These are phyloP conservation scores for Diplogelasinospora grovesii DNA, from an alignment of 495 filamentous ascomycete species.

Conservation along the genomic window DNA sequence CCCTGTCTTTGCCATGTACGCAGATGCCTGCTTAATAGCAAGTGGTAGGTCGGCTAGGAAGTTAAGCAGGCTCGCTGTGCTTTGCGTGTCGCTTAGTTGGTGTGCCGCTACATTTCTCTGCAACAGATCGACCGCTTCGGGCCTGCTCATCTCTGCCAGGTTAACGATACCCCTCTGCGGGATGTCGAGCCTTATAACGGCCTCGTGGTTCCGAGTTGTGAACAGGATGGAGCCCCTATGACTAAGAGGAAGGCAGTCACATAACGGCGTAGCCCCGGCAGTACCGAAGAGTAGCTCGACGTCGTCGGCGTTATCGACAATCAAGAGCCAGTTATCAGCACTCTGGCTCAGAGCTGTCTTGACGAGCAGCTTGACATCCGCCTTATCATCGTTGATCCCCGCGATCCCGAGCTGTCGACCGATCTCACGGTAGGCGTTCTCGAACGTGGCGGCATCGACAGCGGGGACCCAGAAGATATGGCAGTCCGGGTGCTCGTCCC, in stretches of 20 bases:
- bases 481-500: slow-evolving; percentile 25
- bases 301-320: too few species aligned
- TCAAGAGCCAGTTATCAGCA: slow-evolving; percentile 39
- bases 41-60: slow-evolving; percentile 37
- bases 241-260: slow-evolving; percentile 31
- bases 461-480: slow-evolving; percentile 45
- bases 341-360: slow-evolving; percentile 24
- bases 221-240: slow-evolving; percentile 33
- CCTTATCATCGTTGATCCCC: slow-evolving; percentile 25
- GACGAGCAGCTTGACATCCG: slow-evolving; percentile 32
- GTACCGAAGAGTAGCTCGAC: too few species aligned
- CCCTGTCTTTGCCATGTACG: too few species aligned
- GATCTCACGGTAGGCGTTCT: slow-evolving; percentile 38
- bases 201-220: slow-evolving; percentile 30
- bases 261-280: slow-evolving; percentile 8
- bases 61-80: slow-evolving; percentile 23
- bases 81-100: slow-evolving; percentile 8
- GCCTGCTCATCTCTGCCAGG: slow-evolving; percentile 25
- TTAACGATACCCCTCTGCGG: slow-evolving; percentile 4
- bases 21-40: slow-evolving; percentile 43
- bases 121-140: slow-evolving; percentile 17
- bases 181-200: slow-evolving; percentile 14
- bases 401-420: slow-evolving; percentile 25
- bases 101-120: slow-evolving; percentile 5
- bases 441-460: slow-evolving; percentile 28